These are phyloP conservation scores for Hygrophorus pudorinus DNA, from an alignment of 768 basidiomycete genomes.

Conservation along the genomic window DNA sequence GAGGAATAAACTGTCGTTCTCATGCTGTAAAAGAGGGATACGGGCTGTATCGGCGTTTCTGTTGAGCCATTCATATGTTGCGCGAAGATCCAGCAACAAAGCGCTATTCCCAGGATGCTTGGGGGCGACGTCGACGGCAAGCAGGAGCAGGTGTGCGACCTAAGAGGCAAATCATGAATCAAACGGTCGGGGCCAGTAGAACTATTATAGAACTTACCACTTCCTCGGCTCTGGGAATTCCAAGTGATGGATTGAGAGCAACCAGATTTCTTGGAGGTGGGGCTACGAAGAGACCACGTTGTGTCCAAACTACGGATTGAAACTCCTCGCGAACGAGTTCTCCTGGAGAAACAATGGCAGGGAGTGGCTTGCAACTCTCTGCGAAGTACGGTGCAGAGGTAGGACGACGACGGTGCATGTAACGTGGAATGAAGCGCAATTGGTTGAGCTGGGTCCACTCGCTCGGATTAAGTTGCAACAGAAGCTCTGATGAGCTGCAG, in stretches of 20 bases:
- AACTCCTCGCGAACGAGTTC: conserved; percentile 27
- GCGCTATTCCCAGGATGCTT: conserved; percentile 15
- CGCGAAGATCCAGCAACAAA: conserved; percentile 27
- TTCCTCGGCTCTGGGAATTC: conserved; percentile 28
- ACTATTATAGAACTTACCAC: conserved; percentile 26
- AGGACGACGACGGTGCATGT: conserved; percentile 8
- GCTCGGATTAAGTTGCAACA: conserved; percentile 20
- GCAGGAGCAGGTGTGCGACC: conserved; percentile 31
- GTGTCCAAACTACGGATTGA: conserved; percentile 39
- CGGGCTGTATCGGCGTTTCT: conserved; percentile 14
- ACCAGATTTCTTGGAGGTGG: conserved; percentile 22
- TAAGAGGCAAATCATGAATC: conserved; percentile 10
- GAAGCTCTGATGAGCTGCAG: conserved; percentile 23
- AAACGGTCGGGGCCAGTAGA: conserved; percentile 1
- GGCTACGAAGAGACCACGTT: conserved; percentile 27
- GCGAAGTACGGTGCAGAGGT: conserved; percentile 13
- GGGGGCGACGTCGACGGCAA: conserved; percentile 20
- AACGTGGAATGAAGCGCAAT: conserved; percentile 33
- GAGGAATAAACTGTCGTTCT: conserved; percentile 28
- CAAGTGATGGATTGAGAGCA: conserved; percentile 26
- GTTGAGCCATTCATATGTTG: conserved; percentile 36
- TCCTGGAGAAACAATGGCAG: conserved; percentile 25
- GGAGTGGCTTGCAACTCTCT: conserved; percentile 20
- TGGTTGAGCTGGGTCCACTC: conserved; percentile 24
- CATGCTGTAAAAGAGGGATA: conserved; percentile 12